Conservation (phyloP, 352 stramenopile species). For the Globisporangium heterothallicum region DNA sequence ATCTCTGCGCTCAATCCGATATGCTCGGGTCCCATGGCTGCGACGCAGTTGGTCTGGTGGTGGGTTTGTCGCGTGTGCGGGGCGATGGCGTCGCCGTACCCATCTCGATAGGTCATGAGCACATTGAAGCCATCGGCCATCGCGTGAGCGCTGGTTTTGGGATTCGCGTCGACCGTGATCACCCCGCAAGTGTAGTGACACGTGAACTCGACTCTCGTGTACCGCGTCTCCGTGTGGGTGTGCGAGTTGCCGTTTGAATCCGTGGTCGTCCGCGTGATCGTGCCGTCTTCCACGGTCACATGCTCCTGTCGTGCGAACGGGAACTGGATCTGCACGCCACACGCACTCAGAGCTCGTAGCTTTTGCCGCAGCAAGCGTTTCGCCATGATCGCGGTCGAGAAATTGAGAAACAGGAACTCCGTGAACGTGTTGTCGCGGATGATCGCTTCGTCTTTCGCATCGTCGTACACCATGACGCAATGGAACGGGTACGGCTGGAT, state of each 20-base stretch:
- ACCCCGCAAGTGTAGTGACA: slow-evolving; percentile 23
- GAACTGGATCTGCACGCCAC: slow-evolving; percentile 17
- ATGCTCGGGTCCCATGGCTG: slow-evolving; percentile 18
- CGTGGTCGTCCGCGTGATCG: slow-evolving; percentile 13
- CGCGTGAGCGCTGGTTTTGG: not conserved
- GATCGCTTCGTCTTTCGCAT: slow-evolving; percentile 38
- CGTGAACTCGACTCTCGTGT: slow-evolving; percentile 25
- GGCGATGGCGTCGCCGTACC: slow-evolving; percentile 22
- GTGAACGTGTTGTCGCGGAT: slow-evolving; percentile 27
- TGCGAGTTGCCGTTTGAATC: slow-evolving; percentile 18
- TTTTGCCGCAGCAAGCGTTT: slow-evolving; percentile 29
- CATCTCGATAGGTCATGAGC: slow-evolving; percentile 30
- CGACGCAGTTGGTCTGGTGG: slow-evolving; percentile 19
- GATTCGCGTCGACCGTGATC: slow-evolving; percentile 15
- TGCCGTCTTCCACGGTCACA: slow-evolving; percentile 27
- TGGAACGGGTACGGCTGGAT: slow-evolving; percentile 44
- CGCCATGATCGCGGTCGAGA: slow-evolving; percentile 18
- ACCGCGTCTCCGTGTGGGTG: slow-evolving; percentile 20
- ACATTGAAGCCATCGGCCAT: slow-evolving; percentile 39
- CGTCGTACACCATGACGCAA: slow-evolving; percentile 44
- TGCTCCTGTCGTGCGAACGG: slow-evolving; percentile 29
- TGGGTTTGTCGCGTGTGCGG: slow-evolving; percentile 26
- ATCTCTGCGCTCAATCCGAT: slow-evolving; percentile 23
- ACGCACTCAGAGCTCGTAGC: slow-evolving; percentile 22
- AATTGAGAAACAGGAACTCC: slow-evolving; percentile 28